Conservation (phyloP, 805 yeast genomes). For the Lachancea nothofagi region DNA sequence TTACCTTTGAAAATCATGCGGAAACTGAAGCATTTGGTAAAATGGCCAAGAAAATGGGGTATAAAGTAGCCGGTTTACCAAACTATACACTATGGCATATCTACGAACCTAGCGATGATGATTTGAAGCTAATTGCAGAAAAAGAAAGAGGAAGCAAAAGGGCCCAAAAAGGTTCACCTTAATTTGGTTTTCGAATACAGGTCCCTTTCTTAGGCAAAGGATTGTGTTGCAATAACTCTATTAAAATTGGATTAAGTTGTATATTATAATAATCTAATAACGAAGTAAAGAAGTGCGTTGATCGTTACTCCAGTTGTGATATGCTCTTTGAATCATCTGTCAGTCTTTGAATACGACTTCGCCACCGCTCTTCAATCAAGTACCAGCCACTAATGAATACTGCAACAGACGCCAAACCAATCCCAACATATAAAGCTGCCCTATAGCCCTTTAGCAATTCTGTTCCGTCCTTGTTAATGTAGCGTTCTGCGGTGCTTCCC, state of each 20-base stretch:
- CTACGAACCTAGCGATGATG: conserved; percentile 84
- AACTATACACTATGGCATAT: conserved; percentile 90
- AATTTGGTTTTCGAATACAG: background rate
- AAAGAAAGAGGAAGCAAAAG: conserved; percentile 63
- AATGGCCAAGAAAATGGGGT: conserved; percentile 74
- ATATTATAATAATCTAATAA: background rate
- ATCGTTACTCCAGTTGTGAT: background rate
- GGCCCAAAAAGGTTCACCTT: conserved; percentile 8
- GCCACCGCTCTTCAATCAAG: conserved; percentile 9
- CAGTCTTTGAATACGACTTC: background rate
- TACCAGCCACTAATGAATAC: conserved; percentile 14
- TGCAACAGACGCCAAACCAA: conserved; percentile 45
- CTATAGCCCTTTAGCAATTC: conserved; percentile 43
- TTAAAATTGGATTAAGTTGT: conserved; percentile 1
- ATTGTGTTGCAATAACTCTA: too few relatives aligned
- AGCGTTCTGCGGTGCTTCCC: conserved; percentile 59
- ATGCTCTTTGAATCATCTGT: background rate
- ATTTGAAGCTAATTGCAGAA: conserved; percentile 60
- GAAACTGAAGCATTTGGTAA: conserved; percentile 87
- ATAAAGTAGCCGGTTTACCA: conserved; percentile 79
- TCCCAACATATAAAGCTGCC: conserved; percentile 53
- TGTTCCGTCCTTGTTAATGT: conserved; percentile 29
- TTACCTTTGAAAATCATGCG: conserved; percentile 77
- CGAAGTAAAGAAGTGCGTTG: background rate
- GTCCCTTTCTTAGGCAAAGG: background rate